Percentiles rank a stretch among this genome's conserved stretches.
Conservation (phyloP, 1,284 basidiomycete species). For the Irpex sp. region DNA sequence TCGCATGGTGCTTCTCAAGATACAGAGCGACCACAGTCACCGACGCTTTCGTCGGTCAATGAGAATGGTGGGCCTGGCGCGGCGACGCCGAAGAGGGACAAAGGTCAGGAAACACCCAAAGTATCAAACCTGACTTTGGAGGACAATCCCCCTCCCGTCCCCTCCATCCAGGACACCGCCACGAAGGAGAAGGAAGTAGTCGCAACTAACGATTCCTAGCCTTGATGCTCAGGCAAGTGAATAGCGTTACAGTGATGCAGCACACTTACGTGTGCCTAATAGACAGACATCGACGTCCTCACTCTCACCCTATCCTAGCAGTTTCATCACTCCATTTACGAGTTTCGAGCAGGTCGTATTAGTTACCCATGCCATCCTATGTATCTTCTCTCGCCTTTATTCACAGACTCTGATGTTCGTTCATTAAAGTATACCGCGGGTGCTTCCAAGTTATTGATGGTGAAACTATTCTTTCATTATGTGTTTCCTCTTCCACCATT, state of each 20-base stretch:
- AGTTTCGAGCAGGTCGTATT: background rate
- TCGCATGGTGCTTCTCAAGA: background rate
- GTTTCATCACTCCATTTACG: background rate
- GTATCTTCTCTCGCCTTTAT: background rate
- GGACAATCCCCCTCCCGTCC: slow-evolving; percentile 5
- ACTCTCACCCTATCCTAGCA: background rate
- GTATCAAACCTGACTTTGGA: slow-evolving; percentile 15
- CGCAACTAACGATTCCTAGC: background rate
- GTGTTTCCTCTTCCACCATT: background rate
- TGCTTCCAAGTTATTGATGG: background rate
- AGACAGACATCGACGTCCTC: background rate
- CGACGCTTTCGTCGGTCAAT: background rate
- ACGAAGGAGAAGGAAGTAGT: background rate
- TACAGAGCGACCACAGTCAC: background rate
- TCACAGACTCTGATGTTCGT: background rate
- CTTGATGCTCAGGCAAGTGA: background rate
- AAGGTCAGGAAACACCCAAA: slow-evolving; percentile 20
- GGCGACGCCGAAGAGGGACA: slow-evolving; percentile 16
- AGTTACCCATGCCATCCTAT: background rate
- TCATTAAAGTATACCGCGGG: no score
- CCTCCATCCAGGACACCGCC: background rate
- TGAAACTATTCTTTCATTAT: background rate
- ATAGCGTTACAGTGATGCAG: background rate
- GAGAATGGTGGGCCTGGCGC: slow-evolving; percentile 3
- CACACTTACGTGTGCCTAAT: background rate